Evolutionary conservation across 2,329 filamentous ascomycete species (phyloP), one percentile per base, ranked within the genome.

Genomic region (Pseudogymnoascus sp.): DNA sequence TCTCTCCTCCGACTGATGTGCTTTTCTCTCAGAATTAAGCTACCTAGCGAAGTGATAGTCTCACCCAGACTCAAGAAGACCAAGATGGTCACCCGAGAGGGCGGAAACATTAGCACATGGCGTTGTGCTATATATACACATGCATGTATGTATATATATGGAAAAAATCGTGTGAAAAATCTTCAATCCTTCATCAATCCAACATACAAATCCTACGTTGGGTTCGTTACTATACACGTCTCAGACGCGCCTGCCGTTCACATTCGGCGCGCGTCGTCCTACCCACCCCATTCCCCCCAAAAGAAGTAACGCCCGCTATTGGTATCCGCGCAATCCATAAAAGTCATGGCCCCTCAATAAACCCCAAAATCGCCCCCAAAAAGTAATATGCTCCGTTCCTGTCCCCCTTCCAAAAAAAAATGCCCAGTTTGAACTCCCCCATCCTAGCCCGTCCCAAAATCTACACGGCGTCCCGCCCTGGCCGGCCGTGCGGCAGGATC

Each of bases 291-390:
- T 44, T 1, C 42, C 11, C 44, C 14, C 3, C 31, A 53, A 53
- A 53, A 31, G 14, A 53, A 31, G 24, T 53, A 53, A 53, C 47
- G 47, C 47, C 47, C 47, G 47, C 47, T 24, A 31, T 53, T 53
- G 47, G 47, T 53, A 53, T 53, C 47, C 47, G 47, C 47, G 14
- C 11, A 53, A 53, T 53, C 44, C 47, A 29, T 53, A 44, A 53
- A 53, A 53, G 24, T 53, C 47, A 53, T 53, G n/a, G 26, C 24
- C 47, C 24, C 14, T 24, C 10, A 31, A 53, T 53, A 10, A 14
- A 14, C 47, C 24, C 24, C 44, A 6, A 21, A 40, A 40, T 40
- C 37, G 37, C 37, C n/a, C 14, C 42, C 42, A 47, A 47, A 47
- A 53, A 53, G 14, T 53, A 53, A 31, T 53, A 53, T 53, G 47